These are phyloP conservation scores for Myrica gale DNA, from an alignment of 306 rosid species.

Conservation along the genomic window DNA sequence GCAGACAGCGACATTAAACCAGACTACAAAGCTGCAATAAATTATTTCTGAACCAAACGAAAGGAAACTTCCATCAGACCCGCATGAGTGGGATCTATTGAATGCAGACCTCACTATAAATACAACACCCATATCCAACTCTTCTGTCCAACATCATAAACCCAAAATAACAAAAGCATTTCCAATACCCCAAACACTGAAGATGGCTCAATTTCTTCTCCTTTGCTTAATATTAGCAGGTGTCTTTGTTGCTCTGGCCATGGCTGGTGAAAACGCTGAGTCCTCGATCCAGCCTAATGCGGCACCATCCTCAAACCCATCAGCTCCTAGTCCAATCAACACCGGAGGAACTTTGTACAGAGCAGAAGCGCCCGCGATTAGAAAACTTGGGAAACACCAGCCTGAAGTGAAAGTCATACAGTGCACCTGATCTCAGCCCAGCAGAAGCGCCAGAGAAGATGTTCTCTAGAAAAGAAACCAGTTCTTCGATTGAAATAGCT, in stretches of 20 bases:
- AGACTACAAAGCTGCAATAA: constrained; percentile 10
- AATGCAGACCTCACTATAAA: constrained; percentile 19
- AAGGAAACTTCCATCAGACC: constrained; percentile 55
- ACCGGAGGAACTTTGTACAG: background rate
- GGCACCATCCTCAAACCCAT: constrained; percentile 15
- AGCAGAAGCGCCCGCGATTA: constrained; percentile 26
- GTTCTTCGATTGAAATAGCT: constrained; percentile 1
- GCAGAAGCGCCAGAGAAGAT: constrained; percentile 23
- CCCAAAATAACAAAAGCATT: constrained; percentile 19
- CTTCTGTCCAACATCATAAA: constrained; percentile 11
- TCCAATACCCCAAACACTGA: constrained; percentile 9
- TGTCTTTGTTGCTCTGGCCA: constrained; percentile 31
- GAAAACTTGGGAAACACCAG: constrained; percentile 65
- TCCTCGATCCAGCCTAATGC: constrained; percentile 19
- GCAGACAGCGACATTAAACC: constrained; percentile 48
- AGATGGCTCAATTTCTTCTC: constrained; percentile 47
- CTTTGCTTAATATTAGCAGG: constrained; percentile 44
- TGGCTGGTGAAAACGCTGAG: constrained; percentile 32
- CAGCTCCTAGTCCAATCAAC: constrained; percentile 19
- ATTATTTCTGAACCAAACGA: constrained; percentile 31
- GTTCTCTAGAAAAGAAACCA: background rate
- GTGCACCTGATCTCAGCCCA: constrained; percentile 35
- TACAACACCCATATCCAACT: constrained; percentile 13
- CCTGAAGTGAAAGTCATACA: constrained; percentile 1
- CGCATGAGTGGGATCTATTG: constrained; percentile 40